Evolutionary conservation across 805 yeast species (phyloP), one percentile per base, ranked within the genome.

Genomic region (Ogataea wickerhamii): DNA sequence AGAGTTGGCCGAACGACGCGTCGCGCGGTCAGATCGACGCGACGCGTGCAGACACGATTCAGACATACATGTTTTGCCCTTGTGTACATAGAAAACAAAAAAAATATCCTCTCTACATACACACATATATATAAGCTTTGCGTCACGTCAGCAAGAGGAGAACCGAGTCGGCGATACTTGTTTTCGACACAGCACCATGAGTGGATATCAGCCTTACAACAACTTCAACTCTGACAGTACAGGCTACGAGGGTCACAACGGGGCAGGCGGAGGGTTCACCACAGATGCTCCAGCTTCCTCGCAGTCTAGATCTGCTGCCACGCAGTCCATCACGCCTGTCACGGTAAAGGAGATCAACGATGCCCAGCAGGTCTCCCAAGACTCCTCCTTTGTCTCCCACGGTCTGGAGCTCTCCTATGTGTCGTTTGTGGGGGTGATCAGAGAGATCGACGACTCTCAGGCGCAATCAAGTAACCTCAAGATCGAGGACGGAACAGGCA

Each of bases 401-500:
- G 78, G 77, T 31, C 73, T 82, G 28, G 82, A 79, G 38, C 60
- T 84, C 36, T 76, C 73, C 48, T 71, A 76, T 55, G 82, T 84
- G 10, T 70, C 80, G 18, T 73, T 83, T 50, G 76, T 81, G 6
- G 94, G 88, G 1, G 77, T 83, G 16, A 66, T 84, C n/a, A 70
- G 91, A 53, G 77, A 76, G 41, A 74, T 82, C 12, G 63, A 60
- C 31, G 69, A 70, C 2, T 78, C 78, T 41, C 73, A 71, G 41
- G 72, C 83, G 2, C 67, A 81, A 6, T 76, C 78, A 29, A 61
- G 80, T 20, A 61, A 64, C 16, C 56, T 82, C 31, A 76, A 79
- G 14, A 53, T 84, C n/a, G 93, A 84, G 52, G 94, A 84, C 56
- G 91, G 93, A 8, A 80, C 93, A 0, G 88, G 87, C 0, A 64